Evolutionary conservation across 768 basidiomycete genomes (phyloP), one percentile per base, ranked within the genome.

Genomic region (Russula earlei): DNA sequence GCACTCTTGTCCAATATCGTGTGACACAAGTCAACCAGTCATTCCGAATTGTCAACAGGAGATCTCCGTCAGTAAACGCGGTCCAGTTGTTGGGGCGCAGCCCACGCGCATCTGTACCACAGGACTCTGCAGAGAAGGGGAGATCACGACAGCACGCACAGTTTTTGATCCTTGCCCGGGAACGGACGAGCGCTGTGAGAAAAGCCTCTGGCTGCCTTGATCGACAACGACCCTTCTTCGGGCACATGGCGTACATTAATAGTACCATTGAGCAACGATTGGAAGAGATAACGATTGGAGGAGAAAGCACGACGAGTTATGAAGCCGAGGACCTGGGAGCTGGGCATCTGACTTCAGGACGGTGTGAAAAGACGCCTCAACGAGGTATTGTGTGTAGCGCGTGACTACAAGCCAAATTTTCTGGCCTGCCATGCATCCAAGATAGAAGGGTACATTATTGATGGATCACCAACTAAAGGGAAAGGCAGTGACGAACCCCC

Each of bases 281-380:
- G 12, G 25, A 47, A 17, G 25, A 47, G 40, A 53, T 48, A 51
- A 43, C 45, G 43, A 52, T 52, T 41, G 27, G 37, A n/a, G 27
- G 9, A 25, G 11, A 2, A n/a, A 7, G 44, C 15, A 20, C n/a
- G 6, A n/a, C 6, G 10, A 6, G 9, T 25, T 15, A 22, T 34
- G 38, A 47, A 33, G 46, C 56, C 56, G 40, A 37, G 51, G 42
- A 37, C 56, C 56, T 53, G 56, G n/a, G 51, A 47, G 40, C 31
- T 11, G 45, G 46, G 51, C 20, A 43, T 53, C 6, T 53, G 45
- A 52, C 27, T 56, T 3, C 15, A 42, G 29, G 17, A 19, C 11
- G 31, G 20, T 25, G 37, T 46, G 34, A 46, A 20, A 49, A 17
- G 44, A 37, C n/a, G 34, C 22, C n/a, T 22, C 50, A 40, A 42